These are phyloP conservation scores for Aspergillus fumigatus DNA, from an alignment of 2,329 filamentous ascomycete species.

Conservation along the genomic window DNA sequence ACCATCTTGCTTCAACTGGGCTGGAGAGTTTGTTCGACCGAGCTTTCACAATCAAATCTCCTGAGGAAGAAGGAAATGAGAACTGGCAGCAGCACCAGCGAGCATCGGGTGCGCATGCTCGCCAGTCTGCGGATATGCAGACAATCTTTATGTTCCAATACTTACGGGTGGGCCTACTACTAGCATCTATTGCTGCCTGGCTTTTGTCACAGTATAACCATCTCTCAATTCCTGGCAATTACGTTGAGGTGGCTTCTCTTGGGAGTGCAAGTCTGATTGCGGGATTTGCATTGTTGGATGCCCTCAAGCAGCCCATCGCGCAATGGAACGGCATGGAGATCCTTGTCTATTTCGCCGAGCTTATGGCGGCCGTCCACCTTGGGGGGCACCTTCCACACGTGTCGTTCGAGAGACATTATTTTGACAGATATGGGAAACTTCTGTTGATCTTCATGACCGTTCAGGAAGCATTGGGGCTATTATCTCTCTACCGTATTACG, in stretches of 20 bases:
- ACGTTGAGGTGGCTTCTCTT: conserved; percentile 35
- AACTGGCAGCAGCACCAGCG: conserved; percentile 15
- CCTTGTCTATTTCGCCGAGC: conserved; percentile 34
- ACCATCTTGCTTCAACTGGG: conserved; percentile 41
- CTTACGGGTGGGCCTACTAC: conserved; percentile 27
- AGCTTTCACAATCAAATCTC: conserved; percentile 38
- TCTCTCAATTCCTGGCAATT: conserved; percentile 32
- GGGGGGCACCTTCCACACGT: conserved; percentile 31
- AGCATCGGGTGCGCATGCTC: conserved; percentile 2
- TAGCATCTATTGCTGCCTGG: conserved; percentile 30
- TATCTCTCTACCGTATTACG: conserved; percentile 19
- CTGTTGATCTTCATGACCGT: conserved; percentile 37
- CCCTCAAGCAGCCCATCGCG: conserved; percentile 31
- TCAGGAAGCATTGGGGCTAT: conserved; percentile 34
- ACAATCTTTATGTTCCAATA: conserved; percentile 22
- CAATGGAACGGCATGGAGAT: conserved; percentile 39
- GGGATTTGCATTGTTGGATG: conserved; percentile 38
- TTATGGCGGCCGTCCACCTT: conserved; percentile 35
- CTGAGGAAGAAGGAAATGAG: conserved; percentile 22
- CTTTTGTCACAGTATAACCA: conserved; percentile 26
- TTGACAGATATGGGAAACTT: conserved; percentile 37
- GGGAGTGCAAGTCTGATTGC: conserved; percentile 37
- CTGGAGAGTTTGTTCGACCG: conserved; percentile 44
- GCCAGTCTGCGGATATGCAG: conserved; percentile 8
- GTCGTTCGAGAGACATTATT: conserved; percentile 28